Evolutionary conservation across 2,329 filamentous ascomycete genomes (phyloP).

Genomic region (Simplicillium sp.): DNA sequence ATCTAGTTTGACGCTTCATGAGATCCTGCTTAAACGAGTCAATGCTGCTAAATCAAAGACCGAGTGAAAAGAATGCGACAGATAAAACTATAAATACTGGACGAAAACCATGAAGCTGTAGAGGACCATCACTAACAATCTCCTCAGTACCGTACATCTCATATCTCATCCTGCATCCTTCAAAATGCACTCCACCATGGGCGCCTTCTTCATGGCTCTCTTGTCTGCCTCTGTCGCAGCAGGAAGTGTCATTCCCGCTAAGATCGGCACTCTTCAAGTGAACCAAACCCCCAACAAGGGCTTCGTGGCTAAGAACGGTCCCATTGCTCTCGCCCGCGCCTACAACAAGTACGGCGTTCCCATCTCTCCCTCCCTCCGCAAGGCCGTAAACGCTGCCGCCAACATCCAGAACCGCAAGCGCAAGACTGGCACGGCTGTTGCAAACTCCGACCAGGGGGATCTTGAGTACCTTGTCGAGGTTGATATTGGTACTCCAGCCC

Average conservation of each 20-base stretch:
- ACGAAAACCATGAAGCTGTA: not conserved
- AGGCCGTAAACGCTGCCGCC: conserved; percentile 12
- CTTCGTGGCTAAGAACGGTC: conserved; percentile 1
- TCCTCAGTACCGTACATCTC: not conserved
- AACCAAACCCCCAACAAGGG: conserved; percentile 1
- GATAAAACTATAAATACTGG: not conserved
- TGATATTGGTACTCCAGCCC: conserved; percentile 31
- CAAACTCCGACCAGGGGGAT: conserved; percentile 18
- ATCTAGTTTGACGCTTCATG: too few relatives aligned
- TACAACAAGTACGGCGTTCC: conserved; percentile 25
- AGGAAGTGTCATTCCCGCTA: not conserved
- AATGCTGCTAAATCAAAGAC: too few relatives aligned
- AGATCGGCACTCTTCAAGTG: not conserved
- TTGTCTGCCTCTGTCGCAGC: not conserved
- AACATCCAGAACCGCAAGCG: conserved; percentile 10
- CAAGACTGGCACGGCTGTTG: conserved; percentile 18
- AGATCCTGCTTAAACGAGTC: too few relatives aligned
- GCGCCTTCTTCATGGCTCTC: not conserved
- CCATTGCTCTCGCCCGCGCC: conserved; percentile 11
- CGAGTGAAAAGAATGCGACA: not conserved
- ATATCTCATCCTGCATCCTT: not conserved
- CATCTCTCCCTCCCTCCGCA: not conserved
- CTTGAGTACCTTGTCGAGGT: conserved; percentile 28
- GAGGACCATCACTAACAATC: not conserved
- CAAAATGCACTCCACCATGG: not conserved